These are phyloP conservation scores for Tubosaeta sp. DNA, from an alignment of 768 basidiomycete genomes.

Conservation along the genomic window DNA sequence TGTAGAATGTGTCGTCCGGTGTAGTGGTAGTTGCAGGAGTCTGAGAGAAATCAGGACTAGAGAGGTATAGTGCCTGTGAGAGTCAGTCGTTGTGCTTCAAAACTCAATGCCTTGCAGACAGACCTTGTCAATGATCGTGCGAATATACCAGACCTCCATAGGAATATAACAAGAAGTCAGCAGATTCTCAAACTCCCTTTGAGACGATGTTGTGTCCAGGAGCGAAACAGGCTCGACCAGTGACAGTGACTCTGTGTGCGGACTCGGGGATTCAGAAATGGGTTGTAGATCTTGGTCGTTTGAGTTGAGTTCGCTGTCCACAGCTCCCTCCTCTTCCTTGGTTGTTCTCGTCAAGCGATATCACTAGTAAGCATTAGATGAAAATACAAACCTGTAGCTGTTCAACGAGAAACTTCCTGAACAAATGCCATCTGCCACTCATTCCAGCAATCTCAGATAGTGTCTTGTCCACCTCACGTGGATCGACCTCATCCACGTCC, in stretches of 20 bases:
- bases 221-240: conserved; percentile 14
- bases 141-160: conserved; percentile 88
- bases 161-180: conserved; percentile 78
- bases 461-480: conserved; percentile 86
- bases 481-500: conserved; percentile 67
- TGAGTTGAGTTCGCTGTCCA: conserved; percentile 1
- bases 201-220: conserved; percentile 51
- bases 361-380: neutral
- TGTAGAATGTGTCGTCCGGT: conserved; percentile 95
- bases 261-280: neutral
- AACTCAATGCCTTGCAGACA: conserved; percentile 5
- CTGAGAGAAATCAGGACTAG: conserved; percentile 65
- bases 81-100: neutral
- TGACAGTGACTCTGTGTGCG: neutral
- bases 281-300: conserved; percentile 4
- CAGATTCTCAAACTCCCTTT: conserved; percentile 59
- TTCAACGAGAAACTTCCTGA: conserved; percentile 81
- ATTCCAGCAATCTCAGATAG: conserved; percentile 87
- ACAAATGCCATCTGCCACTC: conserved; percentile 88
- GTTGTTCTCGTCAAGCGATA: conserved; percentile 2
- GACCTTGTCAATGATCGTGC: conserved; percentile 85
- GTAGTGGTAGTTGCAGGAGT: conserved; percentile 65
- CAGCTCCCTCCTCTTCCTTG: conserved; percentile 15
- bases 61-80: conserved; percentile 79
- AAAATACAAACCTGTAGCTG: conserved; percentile 52